Evolutionary conservation across 2,329 filamentous ascomycete genomes (phyloP), one percentile per base, ranked within the genome.

Genomic region (Monilinia aucupariae): DNA sequence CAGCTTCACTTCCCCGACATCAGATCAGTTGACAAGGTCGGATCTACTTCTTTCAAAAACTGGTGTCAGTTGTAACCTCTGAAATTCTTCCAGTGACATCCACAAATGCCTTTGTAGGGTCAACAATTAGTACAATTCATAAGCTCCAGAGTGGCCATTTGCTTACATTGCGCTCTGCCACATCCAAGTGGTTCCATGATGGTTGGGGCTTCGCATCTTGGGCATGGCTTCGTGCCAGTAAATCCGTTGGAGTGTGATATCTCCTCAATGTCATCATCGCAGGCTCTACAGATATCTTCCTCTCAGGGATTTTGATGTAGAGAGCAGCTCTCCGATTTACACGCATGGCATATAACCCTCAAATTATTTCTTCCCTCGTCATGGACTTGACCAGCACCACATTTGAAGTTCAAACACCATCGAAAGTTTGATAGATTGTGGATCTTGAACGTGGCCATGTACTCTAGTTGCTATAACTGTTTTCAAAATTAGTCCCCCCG

Each of bases 391-490:
- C 49, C 48, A 30, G 49, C 12, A 1, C n/a, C 13, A 45, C 59
- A 61, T 17, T 4, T 4, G 17, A 27, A 1, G 2, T 43, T 52
- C 6, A 61, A 43, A 12, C 59, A 61, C 59, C 37, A 53, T 41
- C 49, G 37, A 34, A 53, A 61, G 20, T 53, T 53, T 6, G 20
- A 37, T 1, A 25, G 34, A 13, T 53, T 25, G 27, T 27, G 37
- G 32, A 53, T 53, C 25, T 45, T 12, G 8, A 43, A 15, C 4
- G 27, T 61, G 4, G 4, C 20, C 13, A 53, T 37, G 49, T n/a
- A n/a, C n/a, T n/a, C n/a, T 61, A 61, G 2, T 15, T 43, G 10
- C 30, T 22, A 53, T 61, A 61, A 13, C 49, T 61, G 4, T 27
- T 25, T 1, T 32, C n/a, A 5, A 17, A 4, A 25, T 60, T 32